A percentile compares a stretch with the other conserved stretches of the same genome.
phyloP scores from a whole-genome alignment of 352 stramenopile genomes.

The Globisporangium megalacanthum region DNA sequence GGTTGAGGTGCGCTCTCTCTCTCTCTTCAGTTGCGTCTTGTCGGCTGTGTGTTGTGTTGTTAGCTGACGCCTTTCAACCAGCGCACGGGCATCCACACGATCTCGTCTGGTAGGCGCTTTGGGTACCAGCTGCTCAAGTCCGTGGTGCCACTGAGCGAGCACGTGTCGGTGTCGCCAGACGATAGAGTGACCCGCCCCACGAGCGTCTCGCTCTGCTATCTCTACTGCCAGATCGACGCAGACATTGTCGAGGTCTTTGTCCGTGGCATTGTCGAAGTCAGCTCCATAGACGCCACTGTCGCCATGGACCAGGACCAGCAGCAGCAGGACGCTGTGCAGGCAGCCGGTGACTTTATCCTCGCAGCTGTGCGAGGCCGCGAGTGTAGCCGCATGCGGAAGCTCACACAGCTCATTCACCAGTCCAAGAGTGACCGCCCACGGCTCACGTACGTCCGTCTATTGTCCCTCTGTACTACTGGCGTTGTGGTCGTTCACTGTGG shows the following conservation, averaged over 20 bases:
- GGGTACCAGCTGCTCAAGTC: slow-evolving; percentile 65
- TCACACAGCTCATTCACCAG: slow-evolving; percentile 39
- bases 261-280: slow-evolving; percentile 50
- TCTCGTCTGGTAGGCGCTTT: slow-evolving; percentile 24
- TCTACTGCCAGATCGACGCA: slow-evolving; percentile 40
- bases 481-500: too few species aligned
- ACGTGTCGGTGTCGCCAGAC: slow-evolving; percentile 6
- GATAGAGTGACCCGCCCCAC: slow-evolving; percentile 17
- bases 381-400: slow-evolving; percentile 46
- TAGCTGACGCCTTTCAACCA: slow-evolving; percentile 1
- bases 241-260: slow-evolving; percentile 51
- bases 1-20: slow-evolving; percentile 30
- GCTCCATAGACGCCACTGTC: slow-evolving; percentile 5
- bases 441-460: slow-evolving; percentile 34
- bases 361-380: slow-evolving; percentile 34
- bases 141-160: slow-evolving; percentile 26
- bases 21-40: neutral
- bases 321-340: slow-evolving; percentile 18
- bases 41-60: neutral
- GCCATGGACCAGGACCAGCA: neutral
- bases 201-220: slow-evolving; percentile 57
- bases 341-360: slow-evolving; percentile 33
- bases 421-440: slow-evolving; percentile 50
- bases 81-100: slow-evolving; percentile 30
- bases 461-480: too few species aligned